A percentile compares a stretch with the other conserved stretches of the same genome.
Evolutionary conservation across 768 basidiomycete species (phyloP).

Genomic region (Royoungia palumana): DNA sequence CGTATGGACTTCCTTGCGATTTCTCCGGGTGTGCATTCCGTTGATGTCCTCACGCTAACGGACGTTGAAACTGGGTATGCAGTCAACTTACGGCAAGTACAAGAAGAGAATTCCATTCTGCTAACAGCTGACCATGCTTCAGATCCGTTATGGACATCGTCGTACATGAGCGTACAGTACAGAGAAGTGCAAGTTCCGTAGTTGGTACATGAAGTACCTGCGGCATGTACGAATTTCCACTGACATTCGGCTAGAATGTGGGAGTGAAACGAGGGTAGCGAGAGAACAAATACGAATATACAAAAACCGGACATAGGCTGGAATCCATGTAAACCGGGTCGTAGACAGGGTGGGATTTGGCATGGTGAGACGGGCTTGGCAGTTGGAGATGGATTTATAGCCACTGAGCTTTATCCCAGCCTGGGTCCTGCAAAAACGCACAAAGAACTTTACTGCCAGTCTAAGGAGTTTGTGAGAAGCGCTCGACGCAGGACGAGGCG

Average conservation of each 20-base stretch:
- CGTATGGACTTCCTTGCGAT: slow-evolving; percentile 83
- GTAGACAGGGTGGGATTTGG: neutral
- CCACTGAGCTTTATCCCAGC: slow-evolving; percentile 85
- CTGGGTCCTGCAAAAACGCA: slow-evolving; percentile 92
- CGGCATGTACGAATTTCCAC: slow-evolving; percentile 5
- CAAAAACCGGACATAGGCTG: slow-evolving; percentile 15
- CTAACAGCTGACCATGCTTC: slow-evolving; percentile 2
- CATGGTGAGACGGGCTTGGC: neutral
- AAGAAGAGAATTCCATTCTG: neutral
- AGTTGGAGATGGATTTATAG: slow-evolving; percentile 36
- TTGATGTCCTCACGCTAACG: slow-evolving; percentile 67
- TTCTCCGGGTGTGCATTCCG: slow-evolving; percentile 72
- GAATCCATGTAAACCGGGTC: slow-evolving; percentile 2
- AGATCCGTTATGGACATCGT: slow-evolving; percentile 78
- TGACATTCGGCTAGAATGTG: neutral
- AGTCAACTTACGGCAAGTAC: slow-evolving; percentile 65
- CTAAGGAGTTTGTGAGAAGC: slow-evolving; percentile 37
- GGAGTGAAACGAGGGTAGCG: slow-evolving; percentile 7
- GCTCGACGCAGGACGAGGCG: neutral
- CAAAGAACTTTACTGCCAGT: slow-evolving; percentile 97
- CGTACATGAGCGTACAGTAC: slow-evolving; percentile 48
- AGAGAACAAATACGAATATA: slow-evolving; percentile 20
- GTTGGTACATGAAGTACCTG: slow-evolving; percentile 11
- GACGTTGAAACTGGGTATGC: slow-evolving; percentile 72
- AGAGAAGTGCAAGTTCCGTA: slow-evolving; percentile 9